These are phyloP conservation scores for Pichia cephalocereana DNA, from an alignment of 805 yeast genomes.

Conservation along the genomic window DNA sequence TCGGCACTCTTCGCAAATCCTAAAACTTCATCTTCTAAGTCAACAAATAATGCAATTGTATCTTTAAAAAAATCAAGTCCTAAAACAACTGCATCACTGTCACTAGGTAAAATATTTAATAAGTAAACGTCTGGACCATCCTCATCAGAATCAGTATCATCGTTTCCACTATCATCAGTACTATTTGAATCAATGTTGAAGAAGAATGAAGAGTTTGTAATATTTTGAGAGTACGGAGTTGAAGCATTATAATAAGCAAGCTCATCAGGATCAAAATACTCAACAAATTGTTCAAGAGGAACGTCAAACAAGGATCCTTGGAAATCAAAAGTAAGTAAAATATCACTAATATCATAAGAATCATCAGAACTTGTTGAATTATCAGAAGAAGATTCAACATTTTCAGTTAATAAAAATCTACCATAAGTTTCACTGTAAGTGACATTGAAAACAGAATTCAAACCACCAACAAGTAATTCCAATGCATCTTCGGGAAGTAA, in stretches of 20 bases:
- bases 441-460: background rate
- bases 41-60: constrained; percentile 40
- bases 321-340: constrained; percentile 31
- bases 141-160: background rate
- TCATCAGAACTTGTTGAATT: background rate
- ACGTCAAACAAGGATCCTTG: constrained; percentile 42
- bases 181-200: background rate
- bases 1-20: constrained; percentile 28
- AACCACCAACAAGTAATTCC: background rate
- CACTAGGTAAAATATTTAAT: constrained; percentile 5
- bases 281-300: constrained; percentile 26
- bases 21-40: constrained; percentile 33
- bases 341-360: constrained; percentile 15
- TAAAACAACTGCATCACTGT: constrained; percentile 1
- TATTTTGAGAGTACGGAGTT: background rate
- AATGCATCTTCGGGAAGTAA: background rate
- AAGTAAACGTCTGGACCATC: background rate
- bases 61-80: constrained; percentile 3
- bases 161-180: background rate
- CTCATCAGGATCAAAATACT: constrained; percentile 1
- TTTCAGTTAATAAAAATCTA: background rate
- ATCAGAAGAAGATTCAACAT: background rate
- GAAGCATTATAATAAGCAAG: constrained; percentile 3
- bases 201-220: constrained; percentile 5
- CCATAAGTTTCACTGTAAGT: constrained; percentile 1